Evolutionary conservation across 768 basidiomycete genomes (phyloP).

Genomic region (Hebeloma cylindrosporum): DNA sequence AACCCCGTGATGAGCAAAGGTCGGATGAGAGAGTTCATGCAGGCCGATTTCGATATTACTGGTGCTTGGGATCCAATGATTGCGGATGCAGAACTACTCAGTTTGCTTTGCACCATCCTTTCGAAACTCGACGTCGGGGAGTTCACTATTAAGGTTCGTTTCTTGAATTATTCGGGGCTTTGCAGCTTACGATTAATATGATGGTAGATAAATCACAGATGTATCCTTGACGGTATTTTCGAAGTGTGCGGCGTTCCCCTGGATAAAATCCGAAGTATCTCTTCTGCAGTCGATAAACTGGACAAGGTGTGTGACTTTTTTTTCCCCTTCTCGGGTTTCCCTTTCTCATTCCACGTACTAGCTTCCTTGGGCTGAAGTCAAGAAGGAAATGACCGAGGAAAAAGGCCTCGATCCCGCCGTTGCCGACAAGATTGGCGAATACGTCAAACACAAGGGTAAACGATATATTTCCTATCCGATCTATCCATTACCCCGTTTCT

Average conservation of each 20-base stretch:
- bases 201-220: constrained; percentile 86
- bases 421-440: constrained; percentile 95
- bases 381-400: constrained; percentile 95
- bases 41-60: constrained; percentile 96
- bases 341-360: constrained; percentile 26
- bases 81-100: constrained; percentile 90
- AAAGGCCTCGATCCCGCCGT: constrained; percentile 80
- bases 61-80: constrained; percentile 96
- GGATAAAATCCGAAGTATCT: constrained; percentile 89
- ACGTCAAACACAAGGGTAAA: constrained; percentile 91
- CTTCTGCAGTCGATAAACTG: constrained; percentile 96
- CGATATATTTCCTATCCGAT: background rate
- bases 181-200: background rate
- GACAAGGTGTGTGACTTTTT: constrained; percentile 70
- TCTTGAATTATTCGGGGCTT: background rate
- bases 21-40: constrained; percentile 97
- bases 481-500: background rate
- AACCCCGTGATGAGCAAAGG: constrained; percentile 98
- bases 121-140: constrained; percentile 87
- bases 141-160: constrained; percentile 82
- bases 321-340: background rate
- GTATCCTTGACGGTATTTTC: constrained; percentile 96
- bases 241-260: constrained; percentile 91
- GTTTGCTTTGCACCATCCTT: constrained; percentile 78
- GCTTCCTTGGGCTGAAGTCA: constrained; percentile 89